Percentiles rank a stretch among this genome's conserved stretches.
These are phyloP conservation scores for Taxillus chinensis DNA, from an alignment of 164 flowering plant species.

Conservation along the genomic window DNA sequence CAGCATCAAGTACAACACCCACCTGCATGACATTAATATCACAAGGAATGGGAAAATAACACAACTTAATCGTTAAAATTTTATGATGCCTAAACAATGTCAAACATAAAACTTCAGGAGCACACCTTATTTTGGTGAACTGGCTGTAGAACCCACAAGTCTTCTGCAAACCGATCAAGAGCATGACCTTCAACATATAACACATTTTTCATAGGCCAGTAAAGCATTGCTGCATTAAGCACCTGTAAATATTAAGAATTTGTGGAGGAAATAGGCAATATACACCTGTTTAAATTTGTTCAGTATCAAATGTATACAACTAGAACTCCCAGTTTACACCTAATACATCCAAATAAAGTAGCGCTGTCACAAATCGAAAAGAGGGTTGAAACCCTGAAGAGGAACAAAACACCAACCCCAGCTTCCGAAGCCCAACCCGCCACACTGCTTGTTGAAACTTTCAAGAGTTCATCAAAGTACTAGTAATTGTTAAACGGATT, in stretches of 20 bases:
- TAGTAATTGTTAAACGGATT: no score
- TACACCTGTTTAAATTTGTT: background rate
- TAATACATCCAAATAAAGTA: no score
- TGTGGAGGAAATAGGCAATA: background rate
- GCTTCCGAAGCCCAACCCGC: no score
- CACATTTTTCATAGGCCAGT: slow-evolving; percentile 81
- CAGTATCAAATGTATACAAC: background rate
- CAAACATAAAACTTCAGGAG: background rate
- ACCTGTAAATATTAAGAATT: slow-evolving; percentile 36
- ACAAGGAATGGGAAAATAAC: background rate
- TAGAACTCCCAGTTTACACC: background rate
- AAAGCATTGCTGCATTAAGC: slow-evolving; percentile 86
- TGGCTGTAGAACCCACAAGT: slow-evolving; percentile 61
- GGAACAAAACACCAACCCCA: no score
- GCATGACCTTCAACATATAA: slow-evolving; percentile 83
- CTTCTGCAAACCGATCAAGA: slow-evolving; percentile 79
- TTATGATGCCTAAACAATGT: background rate
- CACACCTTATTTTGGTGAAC: slow-evolving; percentile 76
- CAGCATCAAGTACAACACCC: slow-evolving; percentile 82
- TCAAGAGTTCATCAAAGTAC: no score
- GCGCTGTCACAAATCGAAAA: no score
- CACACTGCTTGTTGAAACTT: no score
- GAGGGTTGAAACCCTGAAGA: no score
- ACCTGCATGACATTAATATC: slow-evolving; percentile 46
- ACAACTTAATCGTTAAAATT: no score